Evolutionary conservation across 306 rosid species (phyloP), one percentile per base, ranked within the genome.

Genomic region (Quercus berberidifolia): DNA sequence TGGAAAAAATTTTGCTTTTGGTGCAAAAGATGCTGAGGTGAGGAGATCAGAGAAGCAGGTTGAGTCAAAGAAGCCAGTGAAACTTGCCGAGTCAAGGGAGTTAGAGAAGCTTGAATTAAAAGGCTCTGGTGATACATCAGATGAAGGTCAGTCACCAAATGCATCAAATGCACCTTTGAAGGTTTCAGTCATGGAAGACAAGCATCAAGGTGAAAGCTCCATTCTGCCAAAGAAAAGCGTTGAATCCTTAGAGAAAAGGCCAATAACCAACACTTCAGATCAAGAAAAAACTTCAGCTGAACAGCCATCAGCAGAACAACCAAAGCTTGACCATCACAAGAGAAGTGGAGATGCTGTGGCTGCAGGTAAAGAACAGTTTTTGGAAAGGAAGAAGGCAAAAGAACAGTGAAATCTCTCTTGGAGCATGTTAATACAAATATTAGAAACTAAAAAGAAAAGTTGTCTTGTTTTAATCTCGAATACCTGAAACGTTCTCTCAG

Each of bases 351-450:
- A 92, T 82, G 92, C 92, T 0, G 41, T 95, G 33, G 82, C 92
- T 64, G 94, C 98, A 1, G 97, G 98, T 1, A 90, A 88, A 84
- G 97, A 92, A 64, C 92, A 98, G 20, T 92, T 87, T 79, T 78
- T 91, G 84, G 92, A 97, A 2, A 88, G 96, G 26, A 95, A 95
- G 85, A 93, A 74, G 80, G 85, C 91, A 1, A 95, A 87, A 79
- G 86, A 87, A 49, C 82, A 79, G 77, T 90, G 80, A 80, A 81
- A 62, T 10, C 25, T 71, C 63, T 82, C 21, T 70, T 76, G 33
- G 51, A 31, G 52, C 25, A 30, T 30, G 51, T 35, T 14, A 41
- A 30, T 18, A 7, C 4, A 12, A 31, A 5, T 18, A 18, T 31
- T 18, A 33, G 10, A 65, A 17, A 17, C 23, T 5, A 9, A 31